phyloP scores from a whole-genome alignment of 2,329 filamentous ascomycete species.

The Cladosporium sp. region DNA sequence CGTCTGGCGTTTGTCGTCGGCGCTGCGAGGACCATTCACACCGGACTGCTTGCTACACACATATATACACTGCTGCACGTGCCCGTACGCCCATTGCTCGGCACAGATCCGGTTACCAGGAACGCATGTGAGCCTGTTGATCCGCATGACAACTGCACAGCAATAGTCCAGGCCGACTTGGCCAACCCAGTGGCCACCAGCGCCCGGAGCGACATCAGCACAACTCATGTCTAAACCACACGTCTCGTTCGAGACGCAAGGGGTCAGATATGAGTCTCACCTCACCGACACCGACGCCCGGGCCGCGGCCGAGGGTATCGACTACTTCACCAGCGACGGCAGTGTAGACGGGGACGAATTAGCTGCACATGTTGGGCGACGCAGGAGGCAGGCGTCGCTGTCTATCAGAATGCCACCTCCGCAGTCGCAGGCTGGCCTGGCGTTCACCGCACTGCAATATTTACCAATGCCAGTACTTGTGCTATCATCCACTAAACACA shows the following conservation, averaged over 20 bases:
- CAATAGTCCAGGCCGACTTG: not conserved
- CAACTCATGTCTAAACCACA: conserved; percentile 6
- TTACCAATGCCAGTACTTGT: conserved; percentile 69
- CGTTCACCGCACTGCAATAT: conserved; percentile 68
- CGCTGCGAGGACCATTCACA: no score
- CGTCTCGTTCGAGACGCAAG: conserved; percentile 13
- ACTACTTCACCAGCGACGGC: conserved; percentile 29
- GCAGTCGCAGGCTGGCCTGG: conserved; percentile 35
- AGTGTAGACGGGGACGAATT: conserved; percentile 20
- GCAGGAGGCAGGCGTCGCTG: conserved; percentile 25
- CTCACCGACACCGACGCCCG: not conserved
- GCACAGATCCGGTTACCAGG: no score
- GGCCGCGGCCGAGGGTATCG: conserved; percentile 7
- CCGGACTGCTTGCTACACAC: no score
- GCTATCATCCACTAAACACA: conserved; percentile 63
- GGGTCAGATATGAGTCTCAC: not conserved
- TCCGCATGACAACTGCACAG: not conserved
- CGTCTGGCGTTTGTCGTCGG: no score
- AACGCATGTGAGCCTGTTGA: not conserved
- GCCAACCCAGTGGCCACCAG: not conserved
- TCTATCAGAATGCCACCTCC: conserved; percentile 32
- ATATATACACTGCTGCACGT: no score
- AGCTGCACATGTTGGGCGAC: conserved; percentile 13
- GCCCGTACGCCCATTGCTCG: no score
- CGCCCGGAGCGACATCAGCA: not conserved